Evolutionary conservation across 805 yeast species (phyloP).

Genomic region (Yamadazyma endophytica): DNA sequence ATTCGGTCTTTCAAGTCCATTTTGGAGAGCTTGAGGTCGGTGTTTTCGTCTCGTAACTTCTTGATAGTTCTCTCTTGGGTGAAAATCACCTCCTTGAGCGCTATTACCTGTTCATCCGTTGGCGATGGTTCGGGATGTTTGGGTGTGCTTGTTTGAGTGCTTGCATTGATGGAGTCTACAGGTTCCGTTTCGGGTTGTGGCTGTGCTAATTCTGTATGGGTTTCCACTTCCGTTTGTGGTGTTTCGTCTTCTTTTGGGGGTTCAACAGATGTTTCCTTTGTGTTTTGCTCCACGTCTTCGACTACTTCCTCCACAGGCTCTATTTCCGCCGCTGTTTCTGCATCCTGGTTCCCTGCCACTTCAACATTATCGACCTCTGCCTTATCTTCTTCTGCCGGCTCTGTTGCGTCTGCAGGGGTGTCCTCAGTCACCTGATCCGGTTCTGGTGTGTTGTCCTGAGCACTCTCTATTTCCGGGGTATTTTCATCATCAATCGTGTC

Average conservation of each 20-base stretch:
- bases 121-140: neutral
- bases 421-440: constrained; percentile 7
- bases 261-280: constrained; percentile 2
- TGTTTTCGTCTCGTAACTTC: constrained; percentile 37
- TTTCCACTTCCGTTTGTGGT: constrained; percentile 5
- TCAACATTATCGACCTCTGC: constrained; percentile 11
- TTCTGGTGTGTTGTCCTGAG: constrained; percentile 6
- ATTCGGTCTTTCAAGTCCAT: constrained; percentile 37
- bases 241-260: constrained; percentile 7
- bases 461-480: constrained; percentile 7
- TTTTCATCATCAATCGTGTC: constrained; percentile 11
- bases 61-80: constrained; percentile 31
- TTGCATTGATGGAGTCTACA: constrained; percentile 3
- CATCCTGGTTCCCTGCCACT: constrained; percentile 1
- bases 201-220: constrained; percentile 3
- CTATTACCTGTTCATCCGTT: too few relatives aligned
- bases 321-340: constrained; percentile 1
- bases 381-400: constrained; percentile 7
- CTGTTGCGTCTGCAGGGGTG: constrained; percentile 2
- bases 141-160: neutral
- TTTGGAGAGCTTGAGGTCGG: constrained; percentile 34
- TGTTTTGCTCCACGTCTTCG: constrained; percentile 6
- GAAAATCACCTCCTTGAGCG: constrained; percentile 21
- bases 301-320: constrained; percentile 4
- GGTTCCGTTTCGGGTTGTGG: constrained; percentile 2